These are phyloP conservation scores for Chloranthus sessilifolius DNA, from an alignment of 164 flowering plant species.

Conservation along the genomic window DNA sequence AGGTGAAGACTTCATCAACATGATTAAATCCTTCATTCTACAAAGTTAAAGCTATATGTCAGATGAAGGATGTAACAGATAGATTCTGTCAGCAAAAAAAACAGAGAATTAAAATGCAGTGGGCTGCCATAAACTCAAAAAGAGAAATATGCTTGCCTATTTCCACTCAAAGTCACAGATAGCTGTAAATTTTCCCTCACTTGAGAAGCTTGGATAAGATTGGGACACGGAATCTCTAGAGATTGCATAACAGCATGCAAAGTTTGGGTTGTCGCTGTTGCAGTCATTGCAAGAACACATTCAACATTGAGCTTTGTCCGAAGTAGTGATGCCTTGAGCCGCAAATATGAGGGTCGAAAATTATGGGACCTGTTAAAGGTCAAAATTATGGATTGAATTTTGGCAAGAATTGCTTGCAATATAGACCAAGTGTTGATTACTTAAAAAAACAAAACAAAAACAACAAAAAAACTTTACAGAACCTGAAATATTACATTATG, in stretches of 20 bases:
- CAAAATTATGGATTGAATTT: conserved; percentile 2
- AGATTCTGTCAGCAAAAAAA: too few relatives aligned
- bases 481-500: not conserved
- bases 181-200: conserved; percentile 71
- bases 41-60: not conserved
- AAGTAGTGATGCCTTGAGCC: conserved; percentile 84
- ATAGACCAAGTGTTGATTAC: not conserved
- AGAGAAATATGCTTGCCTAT: conserved; percentile 47
- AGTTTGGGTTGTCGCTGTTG: conserved; percentile 82
- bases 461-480: not conserved
- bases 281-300: conserved; percentile 97
- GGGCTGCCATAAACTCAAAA: not conserved
- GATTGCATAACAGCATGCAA: conserved; percentile 66
- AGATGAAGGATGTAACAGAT: conserved; percentile 1
- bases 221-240: conserved; percentile 64
- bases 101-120: not conserved
- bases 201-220: conserved; percentile 57
- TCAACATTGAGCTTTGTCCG: conserved; percentile 50
- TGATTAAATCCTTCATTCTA: conserved; percentile 79
- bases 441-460: not conserved
- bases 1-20: conserved; percentile 63
- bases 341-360: conserved; percentile 92
- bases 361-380: conserved; percentile 79
- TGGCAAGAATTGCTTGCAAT: not conserved
- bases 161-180: conserved; percentile 59